phyloP scores from a whole-genome alignment of 2,329 filamentous ascomycete genomes.

The Ustilaginoidea virens region DNA sequence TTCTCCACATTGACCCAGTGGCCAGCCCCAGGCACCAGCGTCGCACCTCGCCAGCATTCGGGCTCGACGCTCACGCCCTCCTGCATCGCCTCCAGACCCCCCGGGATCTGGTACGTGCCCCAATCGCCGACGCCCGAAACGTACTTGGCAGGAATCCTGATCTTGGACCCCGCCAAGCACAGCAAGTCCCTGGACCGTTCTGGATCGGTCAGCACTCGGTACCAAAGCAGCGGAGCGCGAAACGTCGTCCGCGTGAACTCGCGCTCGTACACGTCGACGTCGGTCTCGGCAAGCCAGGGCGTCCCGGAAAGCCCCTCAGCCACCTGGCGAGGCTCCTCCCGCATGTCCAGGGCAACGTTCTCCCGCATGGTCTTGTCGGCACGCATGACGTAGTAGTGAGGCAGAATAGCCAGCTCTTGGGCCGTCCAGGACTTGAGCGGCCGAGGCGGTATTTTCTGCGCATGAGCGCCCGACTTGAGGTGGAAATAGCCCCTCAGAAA shows the following conservation, averaged over 20 bases:
- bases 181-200: constrained; percentile 5
- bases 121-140: constrained; percentile 49
- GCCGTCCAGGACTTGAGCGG: constrained; percentile 41
- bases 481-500: constrained; percentile 55
- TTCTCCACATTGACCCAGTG: constrained; percentile 59
- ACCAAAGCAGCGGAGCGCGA: constrained; percentile 53
- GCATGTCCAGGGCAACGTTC: constrained; percentile 22
- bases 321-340: background rate
- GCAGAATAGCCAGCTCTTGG: constrained; percentile 40
- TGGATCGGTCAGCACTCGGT: constrained; percentile 38
- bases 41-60: constrained; percentile 34
- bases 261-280: constrained; percentile 41
- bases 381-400: constrained; percentile 55
- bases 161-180: constrained; percentile 22
- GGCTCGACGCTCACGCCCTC: constrained; percentile 22
- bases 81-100: constrained; percentile 32
- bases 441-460: constrained; percentile 36
- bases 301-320: constrained; percentile 16
- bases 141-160: constrained; percentile 40
- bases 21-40: constrained; percentile 42
- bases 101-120: constrained; percentile 53
- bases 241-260: constrained; percentile 50
- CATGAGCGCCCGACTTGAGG: constrained; percentile 45
- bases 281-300: constrained; percentile 41
- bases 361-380: constrained; percentile 41